Percentiles rank a stretch among this genome's conserved stretches.
These are phyloP conservation scores for Secale cereale DNA, from an alignment of 176 grass and related monocot genomes.

Conservation along the genomic window DNA sequence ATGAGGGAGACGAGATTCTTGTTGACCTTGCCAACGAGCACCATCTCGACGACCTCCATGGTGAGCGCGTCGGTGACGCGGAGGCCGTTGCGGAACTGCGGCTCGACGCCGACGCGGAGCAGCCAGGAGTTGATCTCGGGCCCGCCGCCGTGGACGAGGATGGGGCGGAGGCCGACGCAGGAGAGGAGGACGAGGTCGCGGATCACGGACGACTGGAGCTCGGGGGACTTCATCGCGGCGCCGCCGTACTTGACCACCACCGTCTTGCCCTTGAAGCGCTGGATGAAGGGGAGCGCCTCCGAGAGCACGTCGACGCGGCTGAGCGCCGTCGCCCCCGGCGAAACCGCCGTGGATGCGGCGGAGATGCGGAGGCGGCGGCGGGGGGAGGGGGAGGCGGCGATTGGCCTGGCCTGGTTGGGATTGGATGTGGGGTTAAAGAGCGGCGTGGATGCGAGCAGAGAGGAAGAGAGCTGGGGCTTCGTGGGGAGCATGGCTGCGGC, in stretches of 20 bases:
- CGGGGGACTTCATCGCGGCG: conserved; percentile 58
- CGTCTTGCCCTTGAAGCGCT: conserved; percentile 69
- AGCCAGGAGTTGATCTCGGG: conserved; percentile 73
- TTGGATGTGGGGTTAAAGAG: neutral
- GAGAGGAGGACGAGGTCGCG: conserved; percentile 67
- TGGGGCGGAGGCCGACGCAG: conserved; percentile 63
- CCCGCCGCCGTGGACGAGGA: conserved; percentile 68
- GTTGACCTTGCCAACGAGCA: conserved; percentile 76
- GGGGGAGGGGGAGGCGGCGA: neutral
- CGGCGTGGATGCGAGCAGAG: neutral
- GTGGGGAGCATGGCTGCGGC: conserved; percentile 34
- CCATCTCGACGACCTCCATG: conserved; percentile 79
- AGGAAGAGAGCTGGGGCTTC: conserved; percentile 24
- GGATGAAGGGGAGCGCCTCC: conserved; percentile 80
- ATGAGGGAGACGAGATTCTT: conserved; percentile 63
- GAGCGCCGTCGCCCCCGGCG: neutral
- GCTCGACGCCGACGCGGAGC: conserved; percentile 46
- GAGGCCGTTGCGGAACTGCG: conserved; percentile 64
- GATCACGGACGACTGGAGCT: conserved; percentile 63
- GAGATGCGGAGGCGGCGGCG: conserved; percentile 18
- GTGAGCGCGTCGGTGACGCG: conserved; percentile 60
- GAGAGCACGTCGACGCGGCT: conserved; percentile 58
- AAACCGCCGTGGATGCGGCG: neutral
- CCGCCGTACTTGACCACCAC: conserved; percentile 86
- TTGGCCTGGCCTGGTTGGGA: neutral